Evolutionary conservation across 306 rosid genomes (phyloP), one percentile per base, ranked within the genome.

Genomic region (Rosa rugosa): DNA sequence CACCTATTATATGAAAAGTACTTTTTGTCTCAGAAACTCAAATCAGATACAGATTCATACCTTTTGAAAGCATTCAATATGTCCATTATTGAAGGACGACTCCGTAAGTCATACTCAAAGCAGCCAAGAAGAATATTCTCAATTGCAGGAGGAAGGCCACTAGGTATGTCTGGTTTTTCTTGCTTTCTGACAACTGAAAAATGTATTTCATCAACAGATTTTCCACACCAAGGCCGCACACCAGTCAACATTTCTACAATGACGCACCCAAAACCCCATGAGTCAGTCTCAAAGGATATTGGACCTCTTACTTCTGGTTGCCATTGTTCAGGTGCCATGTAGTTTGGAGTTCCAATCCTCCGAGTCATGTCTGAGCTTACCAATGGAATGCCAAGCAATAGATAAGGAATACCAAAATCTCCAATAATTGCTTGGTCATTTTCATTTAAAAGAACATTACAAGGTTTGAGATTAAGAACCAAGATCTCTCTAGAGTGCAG

Each of bases 281-380:
- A 88, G 84, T 95, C 99, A 0, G 98, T 92, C 87, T 95, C 98
- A 73, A 86, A 87, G 16, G 97, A 92, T 75, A 92, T 80, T 4
- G 99, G 97, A 62, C 99, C 99, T 87, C 97, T 85, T 53, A 87
- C 82, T 70, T 94, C 97, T 57, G 97, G 97, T 72, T 89, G 86
- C 99, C 97, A 92, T 82, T 92, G 97, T 80, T 94, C 99, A 44
- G 99, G 97, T 70, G 97, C 97, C 99, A 94, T 92, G 90, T 94
- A 94, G 86, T 84, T 91, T 68, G 97, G 97, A 64, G 95, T 89
- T 84, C 99, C 99, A 78, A 89, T 85, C 88, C 97, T 88, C 79
- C 67, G 82, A 87, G 87, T 83, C 80, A 86, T 74, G 78, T 88
- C 91, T 36, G 91, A 77, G 86, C 79, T 80, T 51, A 89, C 75